phyloP scores from a whole-genome alignment of 2,329 filamentous ascomycete genomes.

The Chalara sp. region DNA sequence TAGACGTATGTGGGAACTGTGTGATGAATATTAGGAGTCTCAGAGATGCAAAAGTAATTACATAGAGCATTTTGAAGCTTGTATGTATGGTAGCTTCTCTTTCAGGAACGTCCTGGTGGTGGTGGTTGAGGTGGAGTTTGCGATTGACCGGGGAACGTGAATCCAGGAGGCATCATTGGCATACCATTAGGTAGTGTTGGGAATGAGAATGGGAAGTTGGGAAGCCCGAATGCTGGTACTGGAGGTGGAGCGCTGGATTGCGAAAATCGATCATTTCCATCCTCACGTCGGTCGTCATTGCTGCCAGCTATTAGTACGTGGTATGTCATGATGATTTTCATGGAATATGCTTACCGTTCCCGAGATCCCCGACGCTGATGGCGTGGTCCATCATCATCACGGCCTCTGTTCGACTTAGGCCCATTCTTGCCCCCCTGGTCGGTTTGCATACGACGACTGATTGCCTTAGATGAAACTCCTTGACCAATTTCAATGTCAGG shows the following conservation, averaged over 20 bases:
- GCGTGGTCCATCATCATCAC: slow-evolving; percentile 24
- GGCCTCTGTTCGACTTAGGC: slow-evolving; percentile 44
- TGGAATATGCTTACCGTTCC: slow-evolving; percentile 1
- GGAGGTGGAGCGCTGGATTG: slow-evolving; percentile 9
- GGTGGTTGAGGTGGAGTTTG: slow-evolving; percentile 14
- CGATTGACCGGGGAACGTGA: slow-evolving; percentile 29
- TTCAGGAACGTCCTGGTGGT: slow-evolving; percentile 11
- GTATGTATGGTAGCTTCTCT: neutral
- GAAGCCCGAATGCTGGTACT: slow-evolving; percentile 10
- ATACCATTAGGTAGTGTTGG: slow-evolving; percentile 39
- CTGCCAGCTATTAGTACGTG: neutral
- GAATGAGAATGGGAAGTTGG: slow-evolving; percentile 31
- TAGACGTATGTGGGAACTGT: neutral
- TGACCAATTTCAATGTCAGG: slow-evolving; percentile 98
- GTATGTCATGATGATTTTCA: neutral
- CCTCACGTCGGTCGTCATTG: slow-evolving; percentile 5
- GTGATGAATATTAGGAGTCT: neutral
- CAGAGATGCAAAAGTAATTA: neutral
- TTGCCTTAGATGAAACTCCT: slow-evolving; percentile 90
- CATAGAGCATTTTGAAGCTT: neutral
- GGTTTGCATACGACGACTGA: slow-evolving; percentile 62
- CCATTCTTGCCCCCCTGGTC: slow-evolving; percentile 60
- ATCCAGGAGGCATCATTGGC: slow-evolving; percentile 39
- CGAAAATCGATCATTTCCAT: slow-evolving; percentile 6
- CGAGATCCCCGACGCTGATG: slow-evolving; percentile 15